Conservation (phyloP, 2,329 filamentous ascomycete species). For the Cercospora sp. region DNA sequence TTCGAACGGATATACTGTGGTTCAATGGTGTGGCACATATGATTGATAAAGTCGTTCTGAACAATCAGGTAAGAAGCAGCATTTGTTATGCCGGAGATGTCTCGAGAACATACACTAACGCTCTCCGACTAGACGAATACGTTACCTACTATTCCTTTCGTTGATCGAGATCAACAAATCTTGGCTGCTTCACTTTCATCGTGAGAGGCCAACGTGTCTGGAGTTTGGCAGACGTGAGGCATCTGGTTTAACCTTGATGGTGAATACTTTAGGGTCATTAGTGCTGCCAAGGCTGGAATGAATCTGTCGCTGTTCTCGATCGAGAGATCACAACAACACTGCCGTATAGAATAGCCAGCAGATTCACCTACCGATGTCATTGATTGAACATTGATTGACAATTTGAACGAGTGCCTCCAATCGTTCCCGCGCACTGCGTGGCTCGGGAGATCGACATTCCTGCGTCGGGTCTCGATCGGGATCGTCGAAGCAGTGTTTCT, state of each 20-base stretch:
- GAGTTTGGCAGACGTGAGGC: background rate
- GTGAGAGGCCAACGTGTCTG: background rate
- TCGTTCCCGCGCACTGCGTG: background rate
- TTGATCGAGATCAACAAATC: background rate
- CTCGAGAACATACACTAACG: background rate
- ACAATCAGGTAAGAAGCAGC: background rate
- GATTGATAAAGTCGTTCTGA: background rate
- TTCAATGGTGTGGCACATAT: background rate
- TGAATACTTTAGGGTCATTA: background rate
- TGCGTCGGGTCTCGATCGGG: background rate
- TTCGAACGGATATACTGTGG: background rate
- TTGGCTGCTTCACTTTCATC: background rate
- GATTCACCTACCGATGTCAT: background rate
- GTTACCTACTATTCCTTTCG: background rate
- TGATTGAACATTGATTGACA: background rate
- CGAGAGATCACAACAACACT: background rate
- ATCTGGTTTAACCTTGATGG: background rate
- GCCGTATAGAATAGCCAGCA: background rate
- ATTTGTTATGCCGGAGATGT: background rate
- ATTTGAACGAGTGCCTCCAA: background rate
- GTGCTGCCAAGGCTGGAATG: background rate
- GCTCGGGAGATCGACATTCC: background rate
- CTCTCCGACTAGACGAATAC: background rate
- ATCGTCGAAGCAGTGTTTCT: background rate
- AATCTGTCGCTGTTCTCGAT: background rate